These are phyloP conservation scores for Triticum timopheevii DNA, from an alignment of 176 grass and related monocot species.

Conservation along the genomic window DNA sequence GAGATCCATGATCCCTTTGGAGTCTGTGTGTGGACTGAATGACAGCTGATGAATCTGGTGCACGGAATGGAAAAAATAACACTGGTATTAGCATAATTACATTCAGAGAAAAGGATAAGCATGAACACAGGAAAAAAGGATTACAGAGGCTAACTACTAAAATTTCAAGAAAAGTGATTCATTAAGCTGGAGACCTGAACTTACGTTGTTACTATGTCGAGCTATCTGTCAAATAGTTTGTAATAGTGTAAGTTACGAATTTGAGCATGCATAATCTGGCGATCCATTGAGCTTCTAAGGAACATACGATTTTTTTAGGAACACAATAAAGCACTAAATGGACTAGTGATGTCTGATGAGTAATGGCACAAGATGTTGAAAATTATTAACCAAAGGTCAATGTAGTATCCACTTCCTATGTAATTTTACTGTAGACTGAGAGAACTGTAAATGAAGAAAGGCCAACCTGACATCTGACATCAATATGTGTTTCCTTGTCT, in stretches of 20 bases:
- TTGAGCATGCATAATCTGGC: neutral
- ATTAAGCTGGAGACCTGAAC: neutral
- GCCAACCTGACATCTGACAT: constrained; percentile 90
- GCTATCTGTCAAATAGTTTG: too few relatives aligned
- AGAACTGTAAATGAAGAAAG: constrained; percentile 14
- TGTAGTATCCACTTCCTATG: neutral
- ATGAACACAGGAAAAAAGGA: neutral
- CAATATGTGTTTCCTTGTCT: constrained; percentile 76
- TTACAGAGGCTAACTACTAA: neutral
- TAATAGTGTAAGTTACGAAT: too few relatives aligned
- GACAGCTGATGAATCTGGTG: constrained; percentile 81
- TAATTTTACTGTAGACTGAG: neutral
- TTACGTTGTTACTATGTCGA: too few relatives aligned
- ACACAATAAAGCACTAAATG: neutral
- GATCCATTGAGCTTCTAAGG: neutral
- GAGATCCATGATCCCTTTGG: constrained; percentile 97
- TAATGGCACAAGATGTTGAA: neutral
- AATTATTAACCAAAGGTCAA: neutral
- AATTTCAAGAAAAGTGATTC: neutral
- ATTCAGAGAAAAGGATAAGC: neutral
- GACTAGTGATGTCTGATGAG: neutral
- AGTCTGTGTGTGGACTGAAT: constrained; percentile 87
- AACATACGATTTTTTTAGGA: neutral
- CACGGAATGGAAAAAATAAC: constrained; percentile 4
- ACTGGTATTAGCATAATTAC: neutral